Conservation (phyloP, 805 yeast genomes). For the Teunomyces panamensis region DNA sequence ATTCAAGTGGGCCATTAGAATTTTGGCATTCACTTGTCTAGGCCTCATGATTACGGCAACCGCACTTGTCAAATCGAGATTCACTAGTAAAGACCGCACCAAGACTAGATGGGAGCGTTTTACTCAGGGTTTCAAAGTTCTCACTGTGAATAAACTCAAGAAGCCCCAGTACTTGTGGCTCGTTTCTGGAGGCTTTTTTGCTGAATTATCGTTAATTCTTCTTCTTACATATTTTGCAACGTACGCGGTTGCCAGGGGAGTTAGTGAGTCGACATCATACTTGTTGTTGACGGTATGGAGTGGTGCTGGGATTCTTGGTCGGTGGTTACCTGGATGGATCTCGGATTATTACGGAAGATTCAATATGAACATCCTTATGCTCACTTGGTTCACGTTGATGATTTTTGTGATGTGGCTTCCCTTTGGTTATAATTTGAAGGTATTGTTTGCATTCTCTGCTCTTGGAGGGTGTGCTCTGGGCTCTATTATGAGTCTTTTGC, state of each 20-base stretch:
- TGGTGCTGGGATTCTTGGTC: constrained; percentile 27
- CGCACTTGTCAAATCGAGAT: constrained; percentile 26
- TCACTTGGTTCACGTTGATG: constrained; percentile 20
- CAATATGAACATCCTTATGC: constrained; percentile 33
- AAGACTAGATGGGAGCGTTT: constrained; percentile 14
- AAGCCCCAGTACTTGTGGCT: constrained; percentile 22
- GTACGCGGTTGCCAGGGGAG: constrained; percentile 32
- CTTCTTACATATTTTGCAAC: constrained; percentile 32
- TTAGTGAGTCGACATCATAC: constrained; percentile 25
- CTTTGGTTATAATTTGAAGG: constrained; percentile 23
- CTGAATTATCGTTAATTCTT: constrained; percentile 27
- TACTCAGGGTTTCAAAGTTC: constrained; percentile 12
- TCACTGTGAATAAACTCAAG: neutral
- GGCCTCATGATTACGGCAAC: constrained; percentile 24
- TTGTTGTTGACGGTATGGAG: constrained; percentile 28
- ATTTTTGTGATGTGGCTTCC: constrained; percentile 34
- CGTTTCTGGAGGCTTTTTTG: constrained; percentile 29
- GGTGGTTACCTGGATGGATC: constrained; percentile 29
- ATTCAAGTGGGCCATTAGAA: constrained; percentile 29
- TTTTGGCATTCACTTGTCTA: constrained; percentile 36
- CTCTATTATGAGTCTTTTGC: constrained; percentile 33
- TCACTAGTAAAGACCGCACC: constrained; percentile 5
- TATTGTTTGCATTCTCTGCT: constrained; percentile 31
- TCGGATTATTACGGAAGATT: constrained; percentile 28
- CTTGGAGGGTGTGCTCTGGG: constrained; percentile 36